Evolutionary conservation across 768 basidiomycete species (phyloP), one percentile per base, ranked within the genome.

Genomic region (Lactarius sanguifluus): DNA sequence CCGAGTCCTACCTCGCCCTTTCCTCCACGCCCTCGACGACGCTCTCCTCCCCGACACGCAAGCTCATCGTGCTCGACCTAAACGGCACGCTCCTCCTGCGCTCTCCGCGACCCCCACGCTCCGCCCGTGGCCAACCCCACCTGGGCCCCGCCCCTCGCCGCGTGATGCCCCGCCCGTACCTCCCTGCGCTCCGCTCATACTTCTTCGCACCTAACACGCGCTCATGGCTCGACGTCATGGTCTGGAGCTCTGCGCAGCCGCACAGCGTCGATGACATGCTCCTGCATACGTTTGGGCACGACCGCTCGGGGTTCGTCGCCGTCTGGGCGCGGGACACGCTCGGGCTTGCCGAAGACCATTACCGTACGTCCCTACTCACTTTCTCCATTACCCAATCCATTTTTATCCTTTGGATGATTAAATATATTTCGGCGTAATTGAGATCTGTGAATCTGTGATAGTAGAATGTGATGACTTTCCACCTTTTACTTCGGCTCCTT

Each of bases 181-280:
- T 92, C 70, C 64, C 76, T 5, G 75, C 87, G 1, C 90, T 93
- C 70, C 73, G 80, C 5, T 74, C 80, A 3, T 93, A 89, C 72
- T 75, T 92, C 2, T 86, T 91, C 69, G 84, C 86, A 58, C 76
- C 81, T 0, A 70, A 78, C 20, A 91, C 87, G n/a, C 78, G 76
- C 40, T 71, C 72, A 16, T 92, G 90, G 89, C 80, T 93, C 23
- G 90, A 92, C 65, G 86, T 89, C 5, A 94, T 94, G 89, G 83
- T 95, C 5, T 95, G 92, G 92, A 91, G 89, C 72, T 91, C 89
- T 2, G 92, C 92, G 5, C 90, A 92, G 72, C 90, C 91, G 2
- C 87, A 87, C 59, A 91, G 85, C 72, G 92, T 92, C 10, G 75
- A 77, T 0, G 86, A 88, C 70, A 94, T 94, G 92, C 88, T 90